Conservation (phyloP, 2,329 filamentous ascomycete species). For the Aspergillus fructus region DNA sequence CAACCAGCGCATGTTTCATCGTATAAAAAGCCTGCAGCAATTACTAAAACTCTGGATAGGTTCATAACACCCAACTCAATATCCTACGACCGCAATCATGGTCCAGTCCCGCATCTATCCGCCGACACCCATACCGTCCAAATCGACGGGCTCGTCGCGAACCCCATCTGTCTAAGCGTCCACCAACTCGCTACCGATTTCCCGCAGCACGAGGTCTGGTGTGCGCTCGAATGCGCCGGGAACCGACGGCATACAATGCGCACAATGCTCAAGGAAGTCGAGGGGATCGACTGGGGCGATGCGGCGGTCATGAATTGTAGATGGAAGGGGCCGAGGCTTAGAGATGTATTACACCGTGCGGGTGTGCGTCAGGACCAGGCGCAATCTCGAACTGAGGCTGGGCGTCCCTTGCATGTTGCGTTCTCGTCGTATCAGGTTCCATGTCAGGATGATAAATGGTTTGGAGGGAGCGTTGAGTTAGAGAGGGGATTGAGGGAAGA, state of each 20-base stretch:
- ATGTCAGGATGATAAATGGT: constrained; percentile 60
- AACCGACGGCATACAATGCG: constrained; percentile 63
- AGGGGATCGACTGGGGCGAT: constrained; percentile 61
- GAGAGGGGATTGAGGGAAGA: constrained; percentile 44
- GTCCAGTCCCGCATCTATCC: constrained; percentile 51
- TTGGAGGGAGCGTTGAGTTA: constrained; percentile 57
- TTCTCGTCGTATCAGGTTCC: constrained; percentile 55
- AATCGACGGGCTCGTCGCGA: constrained; percentile 51
- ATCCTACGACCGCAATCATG: constrained; percentile 60
- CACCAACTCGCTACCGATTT: constrained; percentile 49
- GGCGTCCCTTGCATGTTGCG: constrained; percentile 48
- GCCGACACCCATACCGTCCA: constrained; percentile 43
- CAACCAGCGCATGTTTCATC: not conserved
- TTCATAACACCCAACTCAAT: constrained; percentile 54
- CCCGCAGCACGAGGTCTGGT: constrained; percentile 56
- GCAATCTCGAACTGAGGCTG: no score
- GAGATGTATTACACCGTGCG: constrained; percentile 52
- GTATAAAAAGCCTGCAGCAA: not conserved
- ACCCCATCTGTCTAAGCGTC: constrained; percentile 47
- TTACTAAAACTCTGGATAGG: constrained; percentile 24
- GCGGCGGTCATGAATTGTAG: constrained; percentile 61
- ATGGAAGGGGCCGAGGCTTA: constrained; percentile 55
- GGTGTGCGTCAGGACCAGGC: constrained; percentile 35
- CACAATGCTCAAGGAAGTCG: constrained; percentile 58
- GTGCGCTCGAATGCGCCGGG: constrained; percentile 60